phyloP scores from a whole-genome alignment of 129 eudicot genomes.

The Lonicera japonica region DNA sequence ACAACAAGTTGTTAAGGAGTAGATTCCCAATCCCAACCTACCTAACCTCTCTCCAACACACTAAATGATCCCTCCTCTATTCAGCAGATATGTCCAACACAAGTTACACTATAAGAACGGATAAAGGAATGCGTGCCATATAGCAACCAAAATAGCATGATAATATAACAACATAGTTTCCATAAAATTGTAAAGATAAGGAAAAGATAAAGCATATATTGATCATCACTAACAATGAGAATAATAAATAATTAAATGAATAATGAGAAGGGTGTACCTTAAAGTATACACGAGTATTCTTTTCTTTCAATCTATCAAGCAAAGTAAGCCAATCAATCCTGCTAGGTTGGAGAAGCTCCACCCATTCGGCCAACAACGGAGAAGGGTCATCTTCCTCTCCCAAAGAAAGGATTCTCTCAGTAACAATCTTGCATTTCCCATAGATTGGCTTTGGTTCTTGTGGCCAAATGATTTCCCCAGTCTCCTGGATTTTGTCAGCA shows the following conservation, averaged over 20 bases:
- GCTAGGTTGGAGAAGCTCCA: conserved; percentile 60
- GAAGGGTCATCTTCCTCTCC: conserved; percentile 54
- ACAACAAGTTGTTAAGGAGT: too few species aligned
- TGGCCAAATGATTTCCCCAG: conserved; percentile 45
- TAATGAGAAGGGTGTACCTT: conserved; percentile 43
- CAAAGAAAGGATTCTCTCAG: conserved; percentile 51
- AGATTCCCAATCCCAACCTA: too few species aligned
- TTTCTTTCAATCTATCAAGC: conserved; percentile 55
- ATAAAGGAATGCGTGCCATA: too few species aligned
- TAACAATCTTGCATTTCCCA: conserved; percentile 70
- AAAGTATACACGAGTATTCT: conserved; percentile 32
- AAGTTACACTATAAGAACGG: too few species aligned
- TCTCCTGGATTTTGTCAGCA: conserved; percentile 60
- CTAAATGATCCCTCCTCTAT: too few species aligned
- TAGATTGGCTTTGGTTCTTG: conserved; percentile 68
- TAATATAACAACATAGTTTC: not conserved
- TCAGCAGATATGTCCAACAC: too few species aligned
- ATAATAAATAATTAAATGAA: not conserved
- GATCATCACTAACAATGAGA: not conserved
- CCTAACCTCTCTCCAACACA: too few species aligned
- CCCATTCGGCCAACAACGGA: conserved; percentile 70
- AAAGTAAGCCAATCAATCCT: conserved; percentile 73
- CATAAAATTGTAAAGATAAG: not conserved
- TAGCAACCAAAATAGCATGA: too few species aligned
- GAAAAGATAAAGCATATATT: not conserved